phyloP scores from a whole-genome alignment of 495 filamentous ascomycete species.

The Penicillium verhagenii region DNA sequence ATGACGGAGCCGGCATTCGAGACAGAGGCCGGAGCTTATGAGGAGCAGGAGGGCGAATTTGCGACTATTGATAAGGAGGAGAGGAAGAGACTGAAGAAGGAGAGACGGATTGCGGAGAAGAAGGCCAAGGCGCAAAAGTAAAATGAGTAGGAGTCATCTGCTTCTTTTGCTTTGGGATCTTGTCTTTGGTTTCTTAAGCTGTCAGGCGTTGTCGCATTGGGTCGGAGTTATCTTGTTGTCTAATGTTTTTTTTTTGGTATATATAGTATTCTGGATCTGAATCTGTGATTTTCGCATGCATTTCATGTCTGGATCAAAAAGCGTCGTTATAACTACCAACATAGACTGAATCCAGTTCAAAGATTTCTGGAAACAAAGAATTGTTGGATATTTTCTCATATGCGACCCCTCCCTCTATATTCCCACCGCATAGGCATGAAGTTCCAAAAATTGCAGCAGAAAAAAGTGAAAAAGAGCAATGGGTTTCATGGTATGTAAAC shows the following conservation, averaged over 20 bases:
- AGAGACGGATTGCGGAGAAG: slow-evolving; percentile 45
- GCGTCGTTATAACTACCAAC: slow-evolving; percentile 9
- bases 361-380: not conserved
- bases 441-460: not conserved
- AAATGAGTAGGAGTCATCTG: slow-evolving; percentile 27
- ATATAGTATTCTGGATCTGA: slow-evolving; percentile 9
- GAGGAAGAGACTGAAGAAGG: slow-evolving; percentile 52
- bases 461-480: not conserved
- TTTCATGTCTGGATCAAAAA: slow-evolving; percentile 23
- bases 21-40: slow-evolving; percentile 27
- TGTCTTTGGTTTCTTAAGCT: slow-evolving; percentile 7
- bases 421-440: not conserved
- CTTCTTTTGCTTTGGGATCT: slow-evolving; percentile 4
- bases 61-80: slow-evolving; percentile 45
- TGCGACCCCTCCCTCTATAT: not conserved
- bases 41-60: slow-evolving; percentile 18
- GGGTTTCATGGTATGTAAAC: not conserved
- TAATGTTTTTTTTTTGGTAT: slow-evolving; percentile 8
- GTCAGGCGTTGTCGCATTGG: slow-evolving; percentile 33
- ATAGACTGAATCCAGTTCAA: slow-evolving; percentile 5
- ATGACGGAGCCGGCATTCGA: slow-evolving; percentile 29
- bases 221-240: slow-evolving; percentile 24
- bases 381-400: not conserved
- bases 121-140: slow-evolving; percentile 38
- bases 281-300: slow-evolving; percentile 13